Percentiles rank a stretch among this genome's conserved stretches.
Conservation (phyloP, 2,329 filamentous ascomycete species). For the Sporothrix phasma region DNA sequence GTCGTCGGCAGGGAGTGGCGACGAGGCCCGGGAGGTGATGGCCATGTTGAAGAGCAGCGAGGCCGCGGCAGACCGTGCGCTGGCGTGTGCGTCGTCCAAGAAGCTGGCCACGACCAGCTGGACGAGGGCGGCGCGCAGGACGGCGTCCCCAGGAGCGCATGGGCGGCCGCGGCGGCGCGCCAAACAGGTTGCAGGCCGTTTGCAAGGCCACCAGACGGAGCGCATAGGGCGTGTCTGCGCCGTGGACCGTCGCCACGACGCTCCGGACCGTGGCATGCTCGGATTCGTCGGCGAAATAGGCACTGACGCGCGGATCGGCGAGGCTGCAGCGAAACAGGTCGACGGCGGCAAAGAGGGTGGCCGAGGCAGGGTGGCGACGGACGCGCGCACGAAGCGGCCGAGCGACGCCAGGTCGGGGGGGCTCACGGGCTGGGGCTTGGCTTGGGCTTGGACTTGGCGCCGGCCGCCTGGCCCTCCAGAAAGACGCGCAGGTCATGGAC, state of each 20-base stretch:
- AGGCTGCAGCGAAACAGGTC: constrained; percentile 75
- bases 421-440: too few species aligned
- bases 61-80: constrained; percentile 69
- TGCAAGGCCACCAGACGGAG: constrained; percentile 77
- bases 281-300: constrained; percentile 70
- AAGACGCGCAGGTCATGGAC: constrained; percentile 60
- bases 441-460: constrained; percentile 44
- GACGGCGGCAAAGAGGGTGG: constrained; percentile 68
- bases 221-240: constrained; percentile 57
- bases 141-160: constrained; percentile 46
- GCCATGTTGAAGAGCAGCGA: constrained; percentile 78
- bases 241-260: constrained; percentile 51
- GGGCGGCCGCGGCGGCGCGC: constrained; percentile 48
- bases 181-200: constrained; percentile 73
- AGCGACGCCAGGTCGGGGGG: constrained; percentile 63
- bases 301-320: constrained; percentile 66
- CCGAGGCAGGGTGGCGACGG: constrained; percentile 48
- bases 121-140: constrained; percentile 50
- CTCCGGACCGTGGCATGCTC: constrained; percentile 52
- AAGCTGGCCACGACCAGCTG: constrained; percentile 67
- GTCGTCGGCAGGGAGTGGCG: constrained; percentile 50
- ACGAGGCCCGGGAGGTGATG: constrained; percentile 47
- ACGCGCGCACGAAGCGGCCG: constrained; percentile 47
- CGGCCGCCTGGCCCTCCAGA: constrained; percentile 50
- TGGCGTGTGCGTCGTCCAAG: constrained; percentile 63